Percentiles rank a stretch among this genome's conserved stretches.
Evolutionary conservation across 805 yeast species (phyloP).

Genomic region (Myxozyma nipponensis): DNA sequence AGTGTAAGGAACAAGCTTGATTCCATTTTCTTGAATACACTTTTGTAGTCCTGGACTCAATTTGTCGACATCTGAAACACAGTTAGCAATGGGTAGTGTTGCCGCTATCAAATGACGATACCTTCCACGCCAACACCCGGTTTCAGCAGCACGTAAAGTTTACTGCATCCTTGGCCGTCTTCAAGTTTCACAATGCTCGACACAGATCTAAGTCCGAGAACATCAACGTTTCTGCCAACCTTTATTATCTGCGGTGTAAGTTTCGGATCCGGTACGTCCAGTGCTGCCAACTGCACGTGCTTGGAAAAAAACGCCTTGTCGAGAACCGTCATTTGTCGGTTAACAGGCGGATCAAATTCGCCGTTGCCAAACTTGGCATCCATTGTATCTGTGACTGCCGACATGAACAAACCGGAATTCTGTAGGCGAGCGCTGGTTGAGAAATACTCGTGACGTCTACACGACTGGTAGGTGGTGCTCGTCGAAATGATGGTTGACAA

Average conservation of each 20-base stretch:
- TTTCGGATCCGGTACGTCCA: constrained; percentile 64
- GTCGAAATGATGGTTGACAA: no score
- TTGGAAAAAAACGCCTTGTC: constrained; percentile 63
- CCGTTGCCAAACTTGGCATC: not conserved
- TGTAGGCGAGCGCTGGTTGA: no score
- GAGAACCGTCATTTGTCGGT: constrained; percentile 37
- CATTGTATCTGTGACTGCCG: not conserved
- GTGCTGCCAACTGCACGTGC: constrained; percentile 60
- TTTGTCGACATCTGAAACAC: constrained; percentile 3
- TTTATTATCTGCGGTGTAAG: constrained; percentile 59
- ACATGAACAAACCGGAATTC: constrained; percentile 48
- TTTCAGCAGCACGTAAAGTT: constrained; percentile 22
- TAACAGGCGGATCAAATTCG: not conserved
- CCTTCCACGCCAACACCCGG: constrained; percentile 11
- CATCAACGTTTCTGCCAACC: constrained; percentile 47
- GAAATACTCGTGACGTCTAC: no score
- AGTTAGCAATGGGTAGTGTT: no score
- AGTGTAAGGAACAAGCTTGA: constrained; percentile 47
- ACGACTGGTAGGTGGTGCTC: no score
- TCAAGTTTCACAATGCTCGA: constrained; percentile 58
- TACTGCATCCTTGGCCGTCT: constrained; percentile 37
- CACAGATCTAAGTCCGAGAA: constrained; percentile 66
- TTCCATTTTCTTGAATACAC: constrained; percentile 47
- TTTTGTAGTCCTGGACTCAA: constrained; percentile 45
- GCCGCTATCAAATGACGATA: not conserved